Evolutionary conservation across 352 stramenopile genomes (phyloP).

Genomic region (Pythium apleroticum): DNA sequence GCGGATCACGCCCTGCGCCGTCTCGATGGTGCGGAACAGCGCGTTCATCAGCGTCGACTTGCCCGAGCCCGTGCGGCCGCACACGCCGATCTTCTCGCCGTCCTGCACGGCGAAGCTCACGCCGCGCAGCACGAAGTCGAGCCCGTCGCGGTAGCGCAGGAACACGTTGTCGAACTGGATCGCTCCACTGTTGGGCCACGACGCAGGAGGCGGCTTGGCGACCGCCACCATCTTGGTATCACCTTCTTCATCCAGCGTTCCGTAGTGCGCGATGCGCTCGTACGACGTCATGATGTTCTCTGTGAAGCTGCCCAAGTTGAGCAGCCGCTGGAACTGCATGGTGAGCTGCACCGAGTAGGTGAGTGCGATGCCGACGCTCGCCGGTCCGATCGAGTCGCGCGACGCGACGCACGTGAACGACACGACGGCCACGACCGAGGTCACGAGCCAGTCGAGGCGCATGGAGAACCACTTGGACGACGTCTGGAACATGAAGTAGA

Average conservation of each 20-base stretch:
- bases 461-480: slow-evolving; percentile 72
- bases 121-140: slow-evolving; percentile 41
- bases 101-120: slow-evolving; percentile 51
- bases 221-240: slow-evolving; percentile 90
- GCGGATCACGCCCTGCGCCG: no score
- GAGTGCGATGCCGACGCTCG: slow-evolving; percentile 66
- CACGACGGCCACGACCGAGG: slow-evolving; percentile 52
- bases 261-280: slow-evolving; percentile 68
- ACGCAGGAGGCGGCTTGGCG: slow-evolving; percentile 51
- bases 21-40: slow-evolving; percentile 31
- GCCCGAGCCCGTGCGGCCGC: slow-evolving; percentile 65
- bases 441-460: slow-evolving; percentile 66
- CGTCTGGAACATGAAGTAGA: slow-evolving; percentile 71
- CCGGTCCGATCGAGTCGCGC: slow-evolving; percentile 18
- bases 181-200: slow-evolving; percentile 81
- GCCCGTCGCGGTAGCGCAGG: slow-evolving; percentile 83
- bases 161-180: slow-evolving; percentile 89
- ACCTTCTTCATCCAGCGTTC: slow-evolving; percentile 32
- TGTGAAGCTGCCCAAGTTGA: slow-evolving; percentile 50
- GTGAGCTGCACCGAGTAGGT: slow-evolving; percentile 79
- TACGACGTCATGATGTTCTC: slow-evolving; percentile 68
- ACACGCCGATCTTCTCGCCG: slow-evolving; percentile 77
- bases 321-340: slow-evolving; percentile 62
- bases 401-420: slow-evolving; percentile 27
- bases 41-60: slow-evolving; percentile 37